Evolutionary conservation across 495 filamentous ascomycete genomes (phyloP).

Genomic region (Talaromyces thailandensis): DNA sequence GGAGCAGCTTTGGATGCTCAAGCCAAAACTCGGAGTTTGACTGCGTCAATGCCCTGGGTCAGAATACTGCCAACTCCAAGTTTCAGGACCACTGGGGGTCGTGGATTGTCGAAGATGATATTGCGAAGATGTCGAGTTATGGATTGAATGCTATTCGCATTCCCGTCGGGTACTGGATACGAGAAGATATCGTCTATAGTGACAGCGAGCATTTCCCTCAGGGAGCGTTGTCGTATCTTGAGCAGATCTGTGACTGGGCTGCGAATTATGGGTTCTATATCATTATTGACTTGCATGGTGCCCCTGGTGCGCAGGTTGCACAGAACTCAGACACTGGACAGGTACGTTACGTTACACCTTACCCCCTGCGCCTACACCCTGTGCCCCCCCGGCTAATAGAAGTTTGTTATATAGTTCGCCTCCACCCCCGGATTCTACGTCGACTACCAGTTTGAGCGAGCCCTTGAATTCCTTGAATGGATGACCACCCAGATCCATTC

Average conservation of each 20-base stretch:
- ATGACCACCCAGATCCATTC: slow-evolving; percentile 47
- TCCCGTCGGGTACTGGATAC: slow-evolving; percentile 56
- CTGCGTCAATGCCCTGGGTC: slow-evolving; percentile 46
- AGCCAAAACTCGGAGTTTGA: slow-evolving; percentile 43
- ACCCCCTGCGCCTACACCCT: background rate
- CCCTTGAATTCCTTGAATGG: slow-evolving; percentile 49
- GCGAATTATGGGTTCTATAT: slow-evolving; percentile 48
- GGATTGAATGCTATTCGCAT: slow-evolving; percentile 56
- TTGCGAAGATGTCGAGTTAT: slow-evolving; percentile 40
- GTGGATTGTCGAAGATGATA: slow-evolving; percentile 49
- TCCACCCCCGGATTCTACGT: slow-evolving; percentile 43
- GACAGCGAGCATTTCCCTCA: slow-evolving; percentile 48
- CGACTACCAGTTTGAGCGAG: slow-evolving; percentile 47
- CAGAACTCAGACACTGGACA: slow-evolving; percentile 48
- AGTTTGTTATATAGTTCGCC: slow-evolving; percentile 16
- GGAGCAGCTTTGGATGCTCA: slow-evolving; percentile 48
- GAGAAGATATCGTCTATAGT: slow-evolving; percentile 44
- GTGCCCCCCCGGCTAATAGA: background rate
- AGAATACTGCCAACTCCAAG: slow-evolving; percentile 39
- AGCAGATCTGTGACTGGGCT: slow-evolving; percentile 46
- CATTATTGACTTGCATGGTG: slow-evolving; percentile 58
- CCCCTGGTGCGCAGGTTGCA: slow-evolving; percentile 46
- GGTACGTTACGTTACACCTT: slow-evolving; percentile 15
- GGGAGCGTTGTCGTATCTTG: slow-evolving; percentile 45
- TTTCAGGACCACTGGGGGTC: slow-evolving; percentile 50